Conservation (phyloP, 2,329 filamentous ascomycete species). For the Aspergillus sp. region DNA sequence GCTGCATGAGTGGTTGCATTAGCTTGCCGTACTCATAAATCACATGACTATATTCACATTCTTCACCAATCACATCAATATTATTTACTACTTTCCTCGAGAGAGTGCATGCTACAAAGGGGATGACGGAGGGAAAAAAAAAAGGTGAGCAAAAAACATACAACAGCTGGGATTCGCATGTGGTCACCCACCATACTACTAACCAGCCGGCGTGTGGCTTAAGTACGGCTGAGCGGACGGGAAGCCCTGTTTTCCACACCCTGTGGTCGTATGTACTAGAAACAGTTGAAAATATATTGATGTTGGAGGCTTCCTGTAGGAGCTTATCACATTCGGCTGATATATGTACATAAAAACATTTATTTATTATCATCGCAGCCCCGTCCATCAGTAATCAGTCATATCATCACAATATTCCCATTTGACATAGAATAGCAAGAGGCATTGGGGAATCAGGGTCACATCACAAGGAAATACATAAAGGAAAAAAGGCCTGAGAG, state of each 20-base stretch:
- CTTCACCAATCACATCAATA: neutral
- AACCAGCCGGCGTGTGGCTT: no score
- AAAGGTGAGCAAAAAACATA: no score
- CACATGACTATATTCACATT: neutral
- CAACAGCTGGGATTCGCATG: no score
- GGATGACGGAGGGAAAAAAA: no score
- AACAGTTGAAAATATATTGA: no score
- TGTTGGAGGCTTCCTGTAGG: no score
- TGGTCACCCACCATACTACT: no score
- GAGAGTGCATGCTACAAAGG: no score
- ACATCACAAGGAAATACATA: neutral
- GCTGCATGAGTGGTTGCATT: neutral
- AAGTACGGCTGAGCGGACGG: no score
- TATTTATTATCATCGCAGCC: neutral
- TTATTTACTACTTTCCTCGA: no score
- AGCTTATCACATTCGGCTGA: neutral
- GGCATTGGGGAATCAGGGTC: slow-evolving; percentile 6
- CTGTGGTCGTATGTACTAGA: no score
- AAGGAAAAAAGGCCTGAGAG: slow-evolving; percentile 1
- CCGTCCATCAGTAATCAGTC: slow-evolving; percentile 11
- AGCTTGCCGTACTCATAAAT: neutral
- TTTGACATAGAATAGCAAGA: slow-evolving; percentile 15
- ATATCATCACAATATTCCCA: slow-evolving; percentile 24
- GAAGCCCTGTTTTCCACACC: no score
- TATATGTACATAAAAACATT: slow-evolving; percentile 12